Percentiles rank a stretch among this genome's conserved stretches.
phyloP scores from a whole-genome alignment of 2,329 filamentous ascomycete genomes.

The Venturiaceae sp. region DNA sequence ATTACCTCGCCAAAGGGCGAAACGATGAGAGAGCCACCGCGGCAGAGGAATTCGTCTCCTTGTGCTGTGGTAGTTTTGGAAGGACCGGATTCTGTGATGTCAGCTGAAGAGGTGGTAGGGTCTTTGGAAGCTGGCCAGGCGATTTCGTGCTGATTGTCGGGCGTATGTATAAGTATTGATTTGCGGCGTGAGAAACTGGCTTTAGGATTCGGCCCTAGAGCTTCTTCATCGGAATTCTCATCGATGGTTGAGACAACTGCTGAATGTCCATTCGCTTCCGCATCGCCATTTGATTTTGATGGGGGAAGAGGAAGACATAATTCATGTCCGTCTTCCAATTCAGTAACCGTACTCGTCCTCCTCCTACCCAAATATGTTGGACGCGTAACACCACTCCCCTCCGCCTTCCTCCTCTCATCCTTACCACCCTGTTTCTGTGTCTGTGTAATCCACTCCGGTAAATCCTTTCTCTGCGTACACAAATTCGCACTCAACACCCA shows the following conservation, averaged over 20 bases:
- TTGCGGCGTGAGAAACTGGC: conserved; percentile 11
- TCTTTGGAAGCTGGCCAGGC: conserved; percentile 9
- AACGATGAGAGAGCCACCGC: conserved; percentile 76
- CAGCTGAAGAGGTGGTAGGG: not conserved
- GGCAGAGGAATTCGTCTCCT: conserved; percentile 48
- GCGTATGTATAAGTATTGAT: conserved; percentile 10
- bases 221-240: not conserved
- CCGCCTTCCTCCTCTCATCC: conserved; percentile 10
- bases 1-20: conserved; percentile 72
- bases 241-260: not conserved
- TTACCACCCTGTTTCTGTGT: conserved; percentile 3
- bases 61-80: not conserved
- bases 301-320: conserved; percentile 31
- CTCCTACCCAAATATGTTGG: conserved; percentile 12
- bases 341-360: conserved; percentile 34
- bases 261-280: not conserved
- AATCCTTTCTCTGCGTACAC: conserved; percentile 52
- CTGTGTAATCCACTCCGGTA: conserved; percentile 40
- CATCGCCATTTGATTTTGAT: not conserved
- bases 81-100: too few species aligned
- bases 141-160: conserved; percentile 11
- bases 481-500: conserved; percentile 85
- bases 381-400: not conserved
- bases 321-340: conserved; percentile 43
- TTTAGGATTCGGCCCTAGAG: not conserved